Percentiles rank a stretch among this genome's conserved stretches.
Evolutionary conservation across 495 filamentous ascomycete genomes (phyloP).

Genomic region (Delitschia confertaspora): DNA sequence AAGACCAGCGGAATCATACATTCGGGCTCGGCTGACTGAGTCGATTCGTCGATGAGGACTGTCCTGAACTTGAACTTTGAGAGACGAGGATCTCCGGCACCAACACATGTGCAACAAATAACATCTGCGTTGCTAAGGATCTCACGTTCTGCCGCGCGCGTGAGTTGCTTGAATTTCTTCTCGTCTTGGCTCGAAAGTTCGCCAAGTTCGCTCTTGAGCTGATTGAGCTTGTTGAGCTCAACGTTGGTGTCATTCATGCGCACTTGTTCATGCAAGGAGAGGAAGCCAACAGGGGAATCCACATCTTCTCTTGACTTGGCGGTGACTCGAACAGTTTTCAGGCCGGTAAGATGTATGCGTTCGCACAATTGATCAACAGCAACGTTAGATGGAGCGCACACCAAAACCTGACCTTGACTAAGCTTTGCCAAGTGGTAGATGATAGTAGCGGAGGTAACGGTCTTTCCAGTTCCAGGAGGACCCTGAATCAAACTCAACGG

Average conservation of each 20-base stretch:
- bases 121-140: constrained; percentile 95
- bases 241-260: constrained; percentile 94
- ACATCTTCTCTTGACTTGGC: constrained; percentile 98
- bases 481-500: constrained; percentile 95
- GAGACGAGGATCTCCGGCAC: constrained; percentile 90
- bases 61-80: constrained; percentile 97
- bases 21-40: constrained; percentile 96
- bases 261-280: constrained; percentile 94
- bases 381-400: constrained; percentile 97
- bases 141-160: constrained; percentile 86
- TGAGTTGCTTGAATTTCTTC: constrained; percentile 94
- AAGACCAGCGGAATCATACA: constrained; percentile 98
- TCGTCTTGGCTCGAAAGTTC: constrained; percentile 94
- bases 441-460: constrained; percentile 97
- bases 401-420: constrained; percentile 87
- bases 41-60: constrained; percentile 95
- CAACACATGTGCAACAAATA: constrained; percentile 98
- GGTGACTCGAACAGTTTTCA: constrained; percentile 96
- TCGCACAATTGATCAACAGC: constrained; percentile 98
- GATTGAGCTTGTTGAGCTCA: constrained; percentile 81
- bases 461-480: constrained; percentile 95
- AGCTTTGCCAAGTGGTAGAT: constrained; percentile 96
- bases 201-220: constrained; percentile 83
- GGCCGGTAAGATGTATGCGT: constrained; percentile 84
- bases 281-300: constrained; percentile 88